Evolutionary conservation across 179 eudicot species (phyloP).

Genomic region (Gypsophila paniculata): DNA sequence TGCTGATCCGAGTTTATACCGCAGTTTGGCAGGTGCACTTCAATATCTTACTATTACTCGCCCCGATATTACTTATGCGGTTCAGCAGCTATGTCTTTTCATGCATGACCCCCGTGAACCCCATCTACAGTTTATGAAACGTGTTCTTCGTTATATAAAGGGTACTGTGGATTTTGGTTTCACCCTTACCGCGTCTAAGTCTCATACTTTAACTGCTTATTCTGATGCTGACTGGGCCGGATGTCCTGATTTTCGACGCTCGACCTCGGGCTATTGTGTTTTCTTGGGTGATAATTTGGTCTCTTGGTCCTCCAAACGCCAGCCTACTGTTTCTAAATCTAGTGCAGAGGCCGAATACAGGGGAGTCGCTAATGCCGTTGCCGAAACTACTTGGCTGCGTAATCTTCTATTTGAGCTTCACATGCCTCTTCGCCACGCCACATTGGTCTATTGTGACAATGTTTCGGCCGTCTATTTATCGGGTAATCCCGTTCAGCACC

Average conservation of each 20-base stretch:
- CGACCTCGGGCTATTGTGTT: no score
- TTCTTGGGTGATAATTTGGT: no score
- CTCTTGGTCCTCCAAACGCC: neutral
- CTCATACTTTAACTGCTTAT: neutral
- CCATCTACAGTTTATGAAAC: no score
- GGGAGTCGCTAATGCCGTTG: neutral
- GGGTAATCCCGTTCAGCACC: neutral
- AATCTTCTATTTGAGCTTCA: neutral
- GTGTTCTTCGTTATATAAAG: no score
- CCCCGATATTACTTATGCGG: no score
- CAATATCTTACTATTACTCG: no score
- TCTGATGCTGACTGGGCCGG: no score
- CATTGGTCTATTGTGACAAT: neutral
- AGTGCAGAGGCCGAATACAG: neutral
- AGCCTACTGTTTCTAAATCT: neutral
- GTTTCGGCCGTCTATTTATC: neutral
- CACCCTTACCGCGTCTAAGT: neutral
- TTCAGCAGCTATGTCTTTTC: no score
- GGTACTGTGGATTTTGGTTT: neutral
- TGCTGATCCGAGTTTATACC: no score
- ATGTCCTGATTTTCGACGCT: no score
- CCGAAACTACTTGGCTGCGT: neutral
- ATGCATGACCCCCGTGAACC: no score
- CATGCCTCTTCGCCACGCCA: neutral
- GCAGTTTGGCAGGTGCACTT: no score